phyloP scores from a whole-genome alignment of 2,329 filamentous ascomycete species.

The Ascochyta lentis region DNA sequence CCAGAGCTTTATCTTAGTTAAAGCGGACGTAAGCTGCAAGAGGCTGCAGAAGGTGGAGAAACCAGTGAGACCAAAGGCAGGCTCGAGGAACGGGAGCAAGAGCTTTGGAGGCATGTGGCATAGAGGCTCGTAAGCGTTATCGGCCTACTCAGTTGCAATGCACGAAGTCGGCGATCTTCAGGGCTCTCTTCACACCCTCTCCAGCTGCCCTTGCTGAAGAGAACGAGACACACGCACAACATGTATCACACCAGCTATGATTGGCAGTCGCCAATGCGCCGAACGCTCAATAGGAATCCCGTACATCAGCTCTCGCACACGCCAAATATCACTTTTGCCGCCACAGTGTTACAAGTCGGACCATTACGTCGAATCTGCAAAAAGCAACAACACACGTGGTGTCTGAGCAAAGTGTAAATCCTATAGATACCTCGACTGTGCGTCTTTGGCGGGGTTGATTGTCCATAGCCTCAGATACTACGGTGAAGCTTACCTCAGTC shows the following conservation, averaged over 20 bases:
- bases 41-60: constrained; percentile 35
- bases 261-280: neutral
- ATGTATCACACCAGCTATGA: neutral
- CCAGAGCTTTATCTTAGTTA: constrained; percentile 47
- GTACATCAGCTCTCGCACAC: neutral
- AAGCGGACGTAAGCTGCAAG: constrained; percentile 48
- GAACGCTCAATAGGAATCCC: neutral
- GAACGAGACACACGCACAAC: neutral
- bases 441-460: neutral
- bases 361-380: neutral
- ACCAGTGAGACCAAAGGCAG: constrained; percentile 20
- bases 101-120: constrained; percentile 26
- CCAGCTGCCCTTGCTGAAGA: neutral
- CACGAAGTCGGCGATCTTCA: constrained; percentile 5
- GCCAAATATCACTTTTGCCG: constrained; percentile 5
- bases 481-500: neutral
- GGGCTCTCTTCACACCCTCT: neutral
- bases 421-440: neutral
- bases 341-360: constrained; percentile 16
- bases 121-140: neutral
- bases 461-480: neutral
- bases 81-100: constrained; percentile 16
- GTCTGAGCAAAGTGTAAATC: neutral
- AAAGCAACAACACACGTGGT: neutral
- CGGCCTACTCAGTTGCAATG: neutral